Conservation (phyloP, 1,139 yeast genomes). For the Blastobotrys apis region DNA sequence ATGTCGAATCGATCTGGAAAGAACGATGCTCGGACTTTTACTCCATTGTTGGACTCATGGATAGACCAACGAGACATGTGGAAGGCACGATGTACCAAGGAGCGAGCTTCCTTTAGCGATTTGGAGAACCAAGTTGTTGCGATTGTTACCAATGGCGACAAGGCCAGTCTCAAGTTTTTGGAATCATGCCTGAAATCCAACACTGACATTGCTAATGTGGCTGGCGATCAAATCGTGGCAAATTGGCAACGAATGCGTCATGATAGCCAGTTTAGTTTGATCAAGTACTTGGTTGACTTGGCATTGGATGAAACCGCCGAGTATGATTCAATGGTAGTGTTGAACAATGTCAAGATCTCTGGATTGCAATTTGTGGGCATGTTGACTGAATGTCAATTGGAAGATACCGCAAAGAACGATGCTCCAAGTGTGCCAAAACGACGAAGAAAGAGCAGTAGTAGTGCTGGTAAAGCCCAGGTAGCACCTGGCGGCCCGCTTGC, state of each 20-base stretch:
- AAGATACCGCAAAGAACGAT: constrained; percentile 36
- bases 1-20: constrained; percentile 40
- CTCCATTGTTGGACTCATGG: constrained; percentile 39
- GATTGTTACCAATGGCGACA: constrained; percentile 57
- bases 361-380: constrained; percentile 47
- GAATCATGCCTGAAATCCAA: constrained; percentile 45
- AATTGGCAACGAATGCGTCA: constrained; percentile 54
- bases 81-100: constrained; percentile 43
- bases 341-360: constrained; percentile 47
- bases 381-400: constrained; percentile 47
- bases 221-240: constrained; percentile 48
- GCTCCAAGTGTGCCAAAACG: constrained; percentile 39
- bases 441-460: constrained; percentile 77
- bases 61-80: constrained; percentile 43
- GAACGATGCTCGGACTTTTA: constrained; percentile 24
- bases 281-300: constrained; percentile 56
- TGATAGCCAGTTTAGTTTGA: constrained; percentile 55
- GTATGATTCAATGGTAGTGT: constrained; percentile 55
- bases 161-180: constrained; percentile 59
- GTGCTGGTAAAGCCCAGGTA: constrained; percentile 68
- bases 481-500: constrained; percentile 66
- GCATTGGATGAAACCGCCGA: constrained; percentile 43
- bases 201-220: constrained; percentile 48
- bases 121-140: constrained; percentile 55
- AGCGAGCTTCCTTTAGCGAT: constrained; percentile 47